Evolutionary conservation across 164 flowering plant species (phyloP), one percentile per base, ranked within the genome.

Genomic region (Protea cynaroides): DNA sequence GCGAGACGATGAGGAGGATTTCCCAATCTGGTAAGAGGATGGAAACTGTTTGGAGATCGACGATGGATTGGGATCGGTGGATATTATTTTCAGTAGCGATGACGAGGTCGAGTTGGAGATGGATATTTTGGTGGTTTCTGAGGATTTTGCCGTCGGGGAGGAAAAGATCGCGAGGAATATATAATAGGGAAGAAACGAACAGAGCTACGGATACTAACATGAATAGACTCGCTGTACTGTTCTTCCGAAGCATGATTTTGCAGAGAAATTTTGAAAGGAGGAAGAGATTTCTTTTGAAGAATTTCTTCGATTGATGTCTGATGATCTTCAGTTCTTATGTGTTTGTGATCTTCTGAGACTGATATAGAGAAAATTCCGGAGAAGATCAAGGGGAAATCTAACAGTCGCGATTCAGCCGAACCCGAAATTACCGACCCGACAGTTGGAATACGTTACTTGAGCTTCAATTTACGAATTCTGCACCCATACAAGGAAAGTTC

Each of bases 11-110:
- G 25, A 85, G 67, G 52, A 93, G 80, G 34, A 88, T 82, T 72
- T 83, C 83, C 95, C 97, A 94, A 15, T 68, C 91, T 0, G 91
- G 95, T 15, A 89, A 44, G 44, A 94, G 84, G 52, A 90, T 52
- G 0, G 94, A 62, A 40, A 65, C 75, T 8, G 86, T 61, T 4
- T 65, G 21, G 37, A 49, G 21, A 9, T 61, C 55, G 1, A 17
- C 13, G 9, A 12, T 1, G 46, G 46, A 8, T 40, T 3, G 1
- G 12, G 46, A 50, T 67, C 25, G 64, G 23, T 37, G 37, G 15
- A 29, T 52, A 19, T 17, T n/a, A 36, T 66, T 58, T 46, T 68
- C 69, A 29, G 34, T 29, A 7, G 1, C 24, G 29, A 65, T 23
- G 6, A 69, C 63, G 65, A 60, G 19, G 54, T 62, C 60, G n/a